A percentile compares a stretch with the other conserved stretches of the same genome.
phyloP scores from a whole-genome alignment of 768 basidiomycete species.

The Tricholoma furcatifolium region DNA sequence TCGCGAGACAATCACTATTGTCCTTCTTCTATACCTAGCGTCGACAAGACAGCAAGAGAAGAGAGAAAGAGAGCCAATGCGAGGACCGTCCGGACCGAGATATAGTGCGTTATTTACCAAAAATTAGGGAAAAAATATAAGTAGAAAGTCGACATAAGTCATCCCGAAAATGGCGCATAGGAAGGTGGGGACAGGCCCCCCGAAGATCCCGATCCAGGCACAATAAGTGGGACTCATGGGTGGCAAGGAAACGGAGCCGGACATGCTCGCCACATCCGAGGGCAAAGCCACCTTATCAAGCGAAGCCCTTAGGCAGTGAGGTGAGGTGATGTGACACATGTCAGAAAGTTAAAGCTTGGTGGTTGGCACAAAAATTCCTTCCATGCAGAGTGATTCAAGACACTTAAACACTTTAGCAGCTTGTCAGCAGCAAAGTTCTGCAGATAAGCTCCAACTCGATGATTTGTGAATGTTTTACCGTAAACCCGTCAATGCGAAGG shows the following conservation, averaged over 20 bases:
- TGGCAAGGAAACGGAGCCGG: conserved; percentile 22
- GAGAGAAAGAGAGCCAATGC: background rate
- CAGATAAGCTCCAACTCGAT: too few relatives aligned
- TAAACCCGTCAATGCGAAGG: too few relatives aligned
- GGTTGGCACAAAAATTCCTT: too few relatives aligned
- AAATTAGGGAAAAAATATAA: conserved; percentile 11
- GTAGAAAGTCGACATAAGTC: conserved; percentile 10
- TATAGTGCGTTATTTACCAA: conserved; percentile 17
- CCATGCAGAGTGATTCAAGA: too few relatives aligned
- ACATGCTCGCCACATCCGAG: conserved; percentile 7
- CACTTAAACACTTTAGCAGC: too few relatives aligned
- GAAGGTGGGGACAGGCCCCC: conserved; percentile 11
- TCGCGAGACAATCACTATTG: background rate
- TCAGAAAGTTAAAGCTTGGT: too few relatives aligned
- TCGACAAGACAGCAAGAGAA: conserved; percentile 1
- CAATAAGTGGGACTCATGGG: conserved; percentile 16
- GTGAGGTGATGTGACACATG: too few relatives aligned
- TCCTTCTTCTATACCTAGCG: background rate
- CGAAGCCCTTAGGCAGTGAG: too few relatives aligned
- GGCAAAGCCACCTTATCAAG: conserved; percentile 1
- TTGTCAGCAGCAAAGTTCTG: too few relatives aligned
- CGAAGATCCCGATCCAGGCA: conserved; percentile 38
- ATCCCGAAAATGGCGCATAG: conserved; percentile 18
- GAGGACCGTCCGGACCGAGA: conserved; percentile 8
- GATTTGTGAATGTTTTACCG: too few relatives aligned